Conservation (phyloP, 768 basidiomycete species). For the Serendipita vermifera region DNA sequence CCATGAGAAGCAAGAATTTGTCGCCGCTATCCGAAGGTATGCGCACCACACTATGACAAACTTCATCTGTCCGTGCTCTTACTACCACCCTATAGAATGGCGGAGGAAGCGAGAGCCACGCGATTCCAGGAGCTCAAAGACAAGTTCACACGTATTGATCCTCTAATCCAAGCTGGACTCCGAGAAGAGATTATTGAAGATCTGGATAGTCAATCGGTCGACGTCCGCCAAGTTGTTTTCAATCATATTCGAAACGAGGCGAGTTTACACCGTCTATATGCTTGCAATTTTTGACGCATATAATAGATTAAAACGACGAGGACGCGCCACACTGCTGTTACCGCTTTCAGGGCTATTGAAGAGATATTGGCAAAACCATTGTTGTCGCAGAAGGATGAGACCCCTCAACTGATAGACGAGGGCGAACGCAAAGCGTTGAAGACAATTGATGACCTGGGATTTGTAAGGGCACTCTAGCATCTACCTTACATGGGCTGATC, state of each 20-base stretch:
- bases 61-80: too few species aligned
- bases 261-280: not conserved
- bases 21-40: not conserved
- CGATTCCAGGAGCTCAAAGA: not conserved
- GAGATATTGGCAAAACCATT: conserved; percentile 1
- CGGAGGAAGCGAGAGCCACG: not conserved
- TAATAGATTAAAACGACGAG: not conserved
- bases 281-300: not conserved
- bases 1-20: not conserved
- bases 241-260: not conserved
- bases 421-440: not conserved
- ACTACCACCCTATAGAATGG: too few species aligned
- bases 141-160: not conserved
- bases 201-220: not conserved
- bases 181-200: not conserved
- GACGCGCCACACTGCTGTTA: not conserved
- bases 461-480: not conserved
- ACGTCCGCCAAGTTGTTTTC: not conserved
- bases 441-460: not conserved
- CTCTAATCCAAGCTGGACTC: not conserved
- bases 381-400: not conserved
- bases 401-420: not conserved
- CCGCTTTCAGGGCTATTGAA: not conserved
- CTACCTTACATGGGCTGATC: not conserved
- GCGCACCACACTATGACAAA: too few species aligned